These are phyloP conservation scores for Chrysosporium keratinophilum DNA, from an alignment of 2,329 filamentous ascomycete genomes.

Conservation along the genomic window DNA sequence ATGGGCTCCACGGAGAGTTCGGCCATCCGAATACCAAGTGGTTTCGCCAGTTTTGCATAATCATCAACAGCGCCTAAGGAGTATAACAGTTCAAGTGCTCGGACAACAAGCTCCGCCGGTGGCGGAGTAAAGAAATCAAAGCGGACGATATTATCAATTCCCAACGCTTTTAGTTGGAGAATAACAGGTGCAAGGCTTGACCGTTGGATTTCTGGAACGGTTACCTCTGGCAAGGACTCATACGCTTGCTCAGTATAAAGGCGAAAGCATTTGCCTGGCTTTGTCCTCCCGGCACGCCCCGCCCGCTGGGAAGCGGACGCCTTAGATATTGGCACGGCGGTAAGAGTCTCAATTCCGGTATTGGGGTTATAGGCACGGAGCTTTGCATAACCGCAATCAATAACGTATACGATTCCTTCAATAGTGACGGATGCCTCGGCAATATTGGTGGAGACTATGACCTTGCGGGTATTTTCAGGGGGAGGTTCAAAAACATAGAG, in stretches of 20 bases:
- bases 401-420: constrained; percentile 78
- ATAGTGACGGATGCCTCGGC: constrained; percentile 95
- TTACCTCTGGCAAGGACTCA: constrained; percentile 56
- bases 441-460: constrained; percentile 90
- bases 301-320: constrained; percentile 87
- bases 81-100: constrained; percentile 78
- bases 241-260: constrained; percentile 75
- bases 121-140: constrained; percentile 85
- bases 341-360: constrained; percentile 80
- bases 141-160: constrained; percentile 84
- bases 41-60: constrained; percentile 80
- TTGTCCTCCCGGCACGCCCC: constrained; percentile 79
- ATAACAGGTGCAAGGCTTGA: constrained; percentile 82
- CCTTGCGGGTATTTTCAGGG: constrained; percentile 72
- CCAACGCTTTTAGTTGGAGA: constrained; percentile 84
- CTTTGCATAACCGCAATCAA: constrained; percentile 88
- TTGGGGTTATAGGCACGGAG: constrained; percentile 71
- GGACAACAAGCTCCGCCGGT: constrained; percentile 71
- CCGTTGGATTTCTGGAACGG: constrained; percentile 81
- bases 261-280: constrained; percentile 84
- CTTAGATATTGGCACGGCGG: constrained; percentile 71
- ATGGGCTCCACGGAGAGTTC: constrained; percentile 89
- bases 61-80: constrained; percentile 77
- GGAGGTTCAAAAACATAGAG: constrained; percentile 88
- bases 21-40: constrained; percentile 82